Base-by-base conservation (phyloP, 306 rosid genomes). In the Gastrolobium villosum region DNA sequence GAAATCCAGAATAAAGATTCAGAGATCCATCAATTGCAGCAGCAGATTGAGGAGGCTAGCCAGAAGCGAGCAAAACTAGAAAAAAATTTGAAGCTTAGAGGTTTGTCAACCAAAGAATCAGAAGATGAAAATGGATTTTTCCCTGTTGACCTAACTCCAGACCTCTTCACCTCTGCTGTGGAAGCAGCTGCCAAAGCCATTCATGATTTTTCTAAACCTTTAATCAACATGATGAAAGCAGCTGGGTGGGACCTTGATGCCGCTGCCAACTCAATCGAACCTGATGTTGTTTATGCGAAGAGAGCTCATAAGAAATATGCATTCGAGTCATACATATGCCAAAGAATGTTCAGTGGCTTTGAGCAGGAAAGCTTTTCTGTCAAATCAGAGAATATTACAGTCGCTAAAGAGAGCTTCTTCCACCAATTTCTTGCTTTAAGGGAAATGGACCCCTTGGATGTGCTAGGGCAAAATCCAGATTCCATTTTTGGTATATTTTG, bases 161-260 rank as follows among this genome's bases (percentile, higher is more conserved):
- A 96, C 66, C 97, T 96, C 68, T 93, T 96, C 76, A 90, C 76
- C n/a, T 91, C 97, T 30, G 65, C 87, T 5, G 90, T 89, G 54
- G 99, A 96, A 86, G 92, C 94, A 52, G 85, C 97, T 65, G 90
- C 90, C 3, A 93, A 90, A 86, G 96, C 99, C 56, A 91, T 93
- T 79, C 99, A 96, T 57, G 99, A 96, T 79, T 96, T 96, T 83
- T 91, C 97, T n/a, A 96, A 96, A 80, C 99, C 98, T 10, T 74
- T 96, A 86, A 96, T 96, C 77, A 96, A 93, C 87, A 96, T 96
- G 99, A 91, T 96, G 99, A 96, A 96, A 88, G 99, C 98, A 5
- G 98, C 99, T 73, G 98, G 96, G 53, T 96, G 99, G 99, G 98
- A 96, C 89, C 99, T 96, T 37, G 99, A 96, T 82, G 90, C 99